These are phyloP conservation scores for Cyberlindnera mississippiensis DNA, from an alignment of 805 yeast species.

Conservation along the genomic window DNA sequence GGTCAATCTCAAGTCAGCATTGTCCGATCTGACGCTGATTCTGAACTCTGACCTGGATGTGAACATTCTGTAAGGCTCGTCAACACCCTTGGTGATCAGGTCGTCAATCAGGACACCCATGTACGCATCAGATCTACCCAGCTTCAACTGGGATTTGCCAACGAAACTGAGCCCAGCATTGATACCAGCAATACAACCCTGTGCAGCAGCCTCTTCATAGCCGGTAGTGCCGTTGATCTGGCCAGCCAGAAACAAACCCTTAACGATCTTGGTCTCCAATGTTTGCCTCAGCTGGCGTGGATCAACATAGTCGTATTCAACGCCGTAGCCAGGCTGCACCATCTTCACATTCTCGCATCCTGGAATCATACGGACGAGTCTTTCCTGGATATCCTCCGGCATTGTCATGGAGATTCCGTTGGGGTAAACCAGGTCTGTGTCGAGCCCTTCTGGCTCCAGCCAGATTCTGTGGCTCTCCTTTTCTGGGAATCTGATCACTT, in stretches of 20 bases:
- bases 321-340: slow-evolving; percentile 98
- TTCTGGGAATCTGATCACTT: slow-evolving; percentile 73
- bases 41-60: slow-evolving; percentile 95
- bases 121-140: slow-evolving; percentile 81
- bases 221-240: slow-evolving; percentile 99
- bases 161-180: slow-evolving; percentile 72
- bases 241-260: slow-evolving; percentile 87
- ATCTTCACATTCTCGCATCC: slow-evolving; percentile 88
- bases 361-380: slow-evolving; percentile 70
- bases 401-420: slow-evolving; percentile 94
- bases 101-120: slow-evolving; percentile 93
- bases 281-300: slow-evolving; percentile 81
- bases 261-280: slow-evolving; percentile 74
- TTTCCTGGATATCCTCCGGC: slow-evolving; percentile 88
- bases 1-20: slow-evolving; percentile 86
- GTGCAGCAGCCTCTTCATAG: slow-evolving; percentile 98
- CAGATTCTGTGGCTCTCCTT: slow-evolving; percentile 78
- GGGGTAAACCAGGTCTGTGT: slow-evolving; percentile 86
- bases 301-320: slow-evolving; percentile 93
- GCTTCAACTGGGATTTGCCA: slow-evolving; percentile 40
- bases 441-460: slow-evolving; percentile 95
- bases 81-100: slow-evolving; percentile 89
- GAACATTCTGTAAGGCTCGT: slow-evolving; percentile 97
- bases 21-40: slow-evolving; percentile 85
- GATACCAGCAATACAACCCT: slow-evolving; percentile 92